Percentiles rank a stretch among this genome's conserved stretches.
Evolutionary conservation across 805 yeast species (phyloP).

Genomic region (Ogataea dorogensis): DNA sequence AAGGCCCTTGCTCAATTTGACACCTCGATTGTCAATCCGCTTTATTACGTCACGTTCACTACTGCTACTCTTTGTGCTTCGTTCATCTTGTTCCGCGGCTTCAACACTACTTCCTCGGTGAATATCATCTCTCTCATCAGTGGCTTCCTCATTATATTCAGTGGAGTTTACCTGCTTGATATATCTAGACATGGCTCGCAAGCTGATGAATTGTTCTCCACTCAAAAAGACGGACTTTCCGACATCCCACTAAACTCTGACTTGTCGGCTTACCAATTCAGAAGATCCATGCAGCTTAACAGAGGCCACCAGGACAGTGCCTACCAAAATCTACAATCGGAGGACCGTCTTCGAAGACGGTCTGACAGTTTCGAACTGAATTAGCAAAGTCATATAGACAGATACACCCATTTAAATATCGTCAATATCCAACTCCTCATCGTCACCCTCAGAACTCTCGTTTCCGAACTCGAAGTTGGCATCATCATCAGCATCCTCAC

Average conservation of each 20-base stretch:
- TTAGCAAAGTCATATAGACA: slow-evolving; percentile 24
- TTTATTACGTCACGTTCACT: slow-evolving; percentile 88
- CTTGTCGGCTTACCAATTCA: slow-evolving; percentile 66
- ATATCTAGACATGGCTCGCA: slow-evolving; percentile 66
- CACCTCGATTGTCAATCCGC: slow-evolving; percentile 87
- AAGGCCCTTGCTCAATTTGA: slow-evolving; percentile 92
- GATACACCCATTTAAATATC: slow-evolving; percentile 59
- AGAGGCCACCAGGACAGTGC: slow-evolving; percentile 36
- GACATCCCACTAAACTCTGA: slow-evolving; percentile 85
- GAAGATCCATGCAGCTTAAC: slow-evolving; percentile 70
- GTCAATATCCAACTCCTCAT: slow-evolving; percentile 84
- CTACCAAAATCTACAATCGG: slow-evolving; percentile 27
- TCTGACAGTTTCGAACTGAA: slow-evolving; percentile 58
- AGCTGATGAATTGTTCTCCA: slow-evolving; percentile 40
- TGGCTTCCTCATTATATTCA: slow-evolving; percentile 83
- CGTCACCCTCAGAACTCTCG: slow-evolving; percentile 78
- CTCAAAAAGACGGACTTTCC: slow-evolving; percentile 46
- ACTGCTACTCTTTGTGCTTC: slow-evolving; percentile 85
- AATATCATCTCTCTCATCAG: slow-evolving; percentile 78
- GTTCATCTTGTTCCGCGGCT: slow-evolving; percentile 80
- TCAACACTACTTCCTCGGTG: slow-evolving; percentile 77
- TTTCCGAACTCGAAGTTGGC: slow-evolving; percentile 98
- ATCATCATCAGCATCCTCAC: slow-evolving; percentile 95
- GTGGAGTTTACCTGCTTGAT: slow-evolving; percentile 82
- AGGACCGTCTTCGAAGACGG: slow-evolving; percentile 53